Evolutionary conservation across 371 early-diverging fungal species (phyloP), one percentile per base, ranked within the genome.

Genomic region (Lichtheimia ramosa): DNA sequence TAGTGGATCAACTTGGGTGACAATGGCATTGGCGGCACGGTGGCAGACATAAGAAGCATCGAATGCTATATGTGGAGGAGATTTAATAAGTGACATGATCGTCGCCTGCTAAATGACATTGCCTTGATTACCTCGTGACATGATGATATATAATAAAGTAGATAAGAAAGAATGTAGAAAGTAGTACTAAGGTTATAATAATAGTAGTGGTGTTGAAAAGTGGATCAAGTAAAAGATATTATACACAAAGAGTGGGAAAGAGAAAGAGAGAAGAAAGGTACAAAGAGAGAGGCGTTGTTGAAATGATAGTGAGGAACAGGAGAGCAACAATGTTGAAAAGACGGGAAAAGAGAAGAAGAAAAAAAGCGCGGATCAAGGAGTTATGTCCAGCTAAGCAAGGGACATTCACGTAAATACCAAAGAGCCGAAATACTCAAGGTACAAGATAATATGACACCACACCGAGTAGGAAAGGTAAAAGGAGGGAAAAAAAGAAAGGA

Each of bases 11-110:
- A 81, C 67, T 56, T 84, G 83, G 3, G 85, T 75, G 64, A 87
- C 72, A 61, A 87, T 87, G 62, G 85, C 83, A 59, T 83, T 83
- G 6, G 87, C 87, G 54, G 84, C 84, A 63, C 84, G 77, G 64
- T 84, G 81, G 56, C 85, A 82, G 51, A 87, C 78, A 65, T 83
- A 86, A 48, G 62, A 51, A 6, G 43, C 51, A 52, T 63, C 61
- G 39, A 43, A 28, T 28, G 50, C 46, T 18, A 21, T 43, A 16
- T 43, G 3, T 6, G 28, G 16, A n/a, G 27, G 28, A 16, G 24
- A 15, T 8, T 43, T 3, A 23, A 15, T 25, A 48, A 23, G 40
- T 48, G 20, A 15, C 24, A n/a, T 34, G 14, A 21, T 43, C 8
- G 39, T 21, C 23, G 21, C 41, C 28, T 10, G 16, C 18, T 54